Conservation (phyloP, 768 basidiomycete genomes). For the Panus rudis region DNA sequence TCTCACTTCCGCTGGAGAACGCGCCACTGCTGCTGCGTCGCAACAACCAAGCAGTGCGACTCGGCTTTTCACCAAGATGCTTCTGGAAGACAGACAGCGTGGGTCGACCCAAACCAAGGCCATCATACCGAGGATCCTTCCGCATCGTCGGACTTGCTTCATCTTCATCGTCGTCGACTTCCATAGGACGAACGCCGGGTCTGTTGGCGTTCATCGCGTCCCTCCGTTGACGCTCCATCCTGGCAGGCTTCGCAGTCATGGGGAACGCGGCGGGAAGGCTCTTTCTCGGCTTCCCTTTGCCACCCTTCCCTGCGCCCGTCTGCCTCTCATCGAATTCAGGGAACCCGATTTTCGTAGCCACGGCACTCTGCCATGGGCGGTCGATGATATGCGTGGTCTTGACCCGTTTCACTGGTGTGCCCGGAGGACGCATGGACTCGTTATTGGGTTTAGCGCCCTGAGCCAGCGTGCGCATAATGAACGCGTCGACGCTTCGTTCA, state of each 20-base stretch:
- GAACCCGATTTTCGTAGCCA: conserved; percentile 61
- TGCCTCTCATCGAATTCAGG: conserved; percentile 30
- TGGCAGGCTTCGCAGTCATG: conserved; percentile 23
- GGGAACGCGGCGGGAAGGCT: conserved; percentile 73
- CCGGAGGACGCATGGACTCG: conserved; percentile 58
- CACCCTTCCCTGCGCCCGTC: conserved; percentile 23
- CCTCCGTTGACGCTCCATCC: conserved; percentile 7
- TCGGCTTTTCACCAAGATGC: conserved; percentile 13
- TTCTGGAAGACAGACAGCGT: conserved; percentile 16
- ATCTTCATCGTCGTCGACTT: conserved; percentile 57
- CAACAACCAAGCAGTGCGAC: conserved; percentile 54
- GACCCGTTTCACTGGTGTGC: conserved; percentile 74
- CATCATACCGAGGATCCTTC: conserved; percentile 47
- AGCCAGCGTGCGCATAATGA: conserved; percentile 64
- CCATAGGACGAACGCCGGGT: conserved; percentile 17
- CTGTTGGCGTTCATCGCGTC: conserved; percentile 5
- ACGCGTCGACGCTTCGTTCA: conserved; percentile 44
- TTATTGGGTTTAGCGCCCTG: conserved; percentile 35
- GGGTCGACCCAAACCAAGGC: conserved; percentile 63
- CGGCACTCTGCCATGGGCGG: conserved; percentile 77
- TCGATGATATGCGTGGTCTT: conserved; percentile 49
- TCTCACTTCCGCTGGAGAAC: conserved; percentile 72
- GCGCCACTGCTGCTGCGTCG: conserved; percentile 77
- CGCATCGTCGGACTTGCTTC: conserved; percentile 54
- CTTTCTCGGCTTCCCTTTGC: conserved; percentile 53